Percentiles rank a stretch among this genome's conserved stretches.
Evolutionary conservation across 805 yeast genomes (phyloP).

Genomic region (Pichia ethanolica): DNA sequence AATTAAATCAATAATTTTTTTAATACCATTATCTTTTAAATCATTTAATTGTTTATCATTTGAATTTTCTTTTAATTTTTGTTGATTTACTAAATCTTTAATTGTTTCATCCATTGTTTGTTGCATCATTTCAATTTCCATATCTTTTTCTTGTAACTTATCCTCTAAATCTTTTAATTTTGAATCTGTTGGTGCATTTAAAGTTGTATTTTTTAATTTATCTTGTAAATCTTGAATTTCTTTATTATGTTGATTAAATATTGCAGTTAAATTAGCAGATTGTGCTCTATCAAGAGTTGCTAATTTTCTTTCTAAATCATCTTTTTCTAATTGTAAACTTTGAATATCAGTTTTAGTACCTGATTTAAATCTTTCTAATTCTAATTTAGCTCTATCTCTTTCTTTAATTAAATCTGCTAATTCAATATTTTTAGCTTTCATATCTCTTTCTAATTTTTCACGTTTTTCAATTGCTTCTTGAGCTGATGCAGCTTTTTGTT

Average conservation of each 20-base stretch:
- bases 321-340: slow-evolving; percentile 52
- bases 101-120: slow-evolving; percentile 73
- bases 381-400: slow-evolving; percentile 81
- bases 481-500: slow-evolving; percentile 80
- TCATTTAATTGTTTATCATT: slow-evolving; percentile 53
- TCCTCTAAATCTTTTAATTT: slow-evolving; percentile 32
- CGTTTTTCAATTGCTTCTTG: slow-evolving; percentile 83
- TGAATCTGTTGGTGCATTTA: slow-evolving; percentile 18
- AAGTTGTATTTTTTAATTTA: slow-evolving; percentile 24
- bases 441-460: slow-evolving; percentile 73
- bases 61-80: slow-evolving; percentile 42
- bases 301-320: slow-evolving; percentile 51
- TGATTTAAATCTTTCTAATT: slow-evolving; percentile 63
- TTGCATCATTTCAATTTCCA: slow-evolving; percentile 70
- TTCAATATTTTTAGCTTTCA: slow-evolving; percentile 80
- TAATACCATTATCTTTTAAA: slow-evolving; percentile 39
- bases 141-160: slow-evolving; percentile 57
- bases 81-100: slow-evolving; percentile 45
- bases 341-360: slow-evolving; percentile 60
- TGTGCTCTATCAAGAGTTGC: slow-evolving; percentile 55
- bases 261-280: slow-evolving; percentile 52
- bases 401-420: slow-evolving; percentile 84
- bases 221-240: slow-evolving; percentile 49
- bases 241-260: slow-evolving; percentile 53
- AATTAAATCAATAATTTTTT: slow-evolving; percentile 43